These are phyloP conservation scores for Pichia sp. DNA, from an alignment of 1,139 yeast genomes.

Conservation along the genomic window DNA sequence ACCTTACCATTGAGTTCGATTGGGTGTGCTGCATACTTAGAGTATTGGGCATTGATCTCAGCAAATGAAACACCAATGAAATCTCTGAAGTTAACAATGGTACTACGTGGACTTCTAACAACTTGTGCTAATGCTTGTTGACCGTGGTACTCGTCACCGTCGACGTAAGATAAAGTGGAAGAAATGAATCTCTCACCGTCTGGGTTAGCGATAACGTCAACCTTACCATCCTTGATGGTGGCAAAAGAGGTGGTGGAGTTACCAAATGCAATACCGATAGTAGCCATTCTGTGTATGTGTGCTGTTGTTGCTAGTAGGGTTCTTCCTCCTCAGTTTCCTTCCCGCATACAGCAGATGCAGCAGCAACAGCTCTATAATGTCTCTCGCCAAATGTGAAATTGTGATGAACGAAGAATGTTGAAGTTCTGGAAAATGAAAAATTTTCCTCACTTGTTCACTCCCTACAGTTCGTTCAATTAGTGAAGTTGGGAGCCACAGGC, in stretches of 20 bases:
- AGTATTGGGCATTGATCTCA: slow-evolving; percentile 57
- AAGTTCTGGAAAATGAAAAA: too few species aligned
- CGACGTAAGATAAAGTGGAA: slow-evolving; percentile 85
- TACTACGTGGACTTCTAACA: slow-evolving; percentile 81
- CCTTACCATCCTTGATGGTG: slow-evolving; percentile 85
- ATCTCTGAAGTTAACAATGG: slow-evolving; percentile 90
- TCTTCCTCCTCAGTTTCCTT: too few species aligned
- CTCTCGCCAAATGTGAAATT: too few species aligned
- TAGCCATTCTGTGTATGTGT: slow-evolving; percentile 34
- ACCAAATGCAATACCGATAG: slow-evolving; percentile 95
- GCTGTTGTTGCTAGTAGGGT: neutral
- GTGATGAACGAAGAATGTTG: too few species aligned
- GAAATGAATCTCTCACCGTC: slow-evolving; percentile 99
- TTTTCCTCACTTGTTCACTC: too few species aligned
- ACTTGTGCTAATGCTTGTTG: slow-evolving; percentile 92
- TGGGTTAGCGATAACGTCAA: slow-evolving; percentile 96
- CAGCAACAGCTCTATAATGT: too few species aligned
- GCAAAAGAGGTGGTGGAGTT: slow-evolving; percentile 95
- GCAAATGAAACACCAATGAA: slow-evolving; percentile 71
- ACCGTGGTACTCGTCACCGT: slow-evolving; percentile 95
- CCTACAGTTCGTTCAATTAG: too few species aligned
- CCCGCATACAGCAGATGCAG: too few species aligned
- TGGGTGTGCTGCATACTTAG: slow-evolving; percentile 67
- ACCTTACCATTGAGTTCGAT: slow-evolving; percentile 62
- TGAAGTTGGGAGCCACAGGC: too few species aligned